Base-by-base conservation (phyloP, 495 filamentous ascomycete genomes). In the Xylaria flabelliformis region DNA sequence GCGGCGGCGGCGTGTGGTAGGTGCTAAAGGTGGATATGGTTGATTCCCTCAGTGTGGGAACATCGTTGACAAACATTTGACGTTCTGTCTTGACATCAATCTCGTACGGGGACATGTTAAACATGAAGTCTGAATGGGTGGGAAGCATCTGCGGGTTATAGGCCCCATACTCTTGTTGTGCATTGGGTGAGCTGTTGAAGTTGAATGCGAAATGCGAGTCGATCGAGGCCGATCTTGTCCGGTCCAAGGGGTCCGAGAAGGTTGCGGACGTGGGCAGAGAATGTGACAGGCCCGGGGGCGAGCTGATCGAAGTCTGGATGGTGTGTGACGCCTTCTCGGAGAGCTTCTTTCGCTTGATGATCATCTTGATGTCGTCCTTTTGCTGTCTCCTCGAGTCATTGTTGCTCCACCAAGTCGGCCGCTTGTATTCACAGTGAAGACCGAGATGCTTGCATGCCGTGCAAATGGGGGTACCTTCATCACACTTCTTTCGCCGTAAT, bases 341-440 rank as follows among this genome's bases (percentile, higher is more conserved):
- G 72, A 95, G 86, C 88, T 98, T 98, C 73, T 94, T 98, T 68
- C 93, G 90, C 88, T 97, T 97, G 84, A 99, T 99, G 81, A 95
- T 94, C 84, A 91, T 91, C 88, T 99, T 99, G 85, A 99, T 95
- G 26, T 89, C 84, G 79, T 98, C 96, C 86, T 99, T 99, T 79
- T 97, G 93, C 32, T 90, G 79, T 75, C 91, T 89, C 71, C 96
- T 87, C 82, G 91, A 89, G 73, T 97, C 94, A 75, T 92, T 90
- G 84, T 92, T 97, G 81, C 90, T 93, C 96, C 96, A 99, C 96
- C 96, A 99, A 80, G 93, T 88, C 13, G 96, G 95, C 78, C 95
- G 86, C 87, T 97, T 97, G 83, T 98, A 99, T 85, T 99, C 94
- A 82, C 96, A 99, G 71, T 84, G 84, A 29, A 99, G 87, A 12